Base-by-base conservation (phyloP, 2,329 filamentous ascomycete species). In the Aspergillus hortae region DNA sequence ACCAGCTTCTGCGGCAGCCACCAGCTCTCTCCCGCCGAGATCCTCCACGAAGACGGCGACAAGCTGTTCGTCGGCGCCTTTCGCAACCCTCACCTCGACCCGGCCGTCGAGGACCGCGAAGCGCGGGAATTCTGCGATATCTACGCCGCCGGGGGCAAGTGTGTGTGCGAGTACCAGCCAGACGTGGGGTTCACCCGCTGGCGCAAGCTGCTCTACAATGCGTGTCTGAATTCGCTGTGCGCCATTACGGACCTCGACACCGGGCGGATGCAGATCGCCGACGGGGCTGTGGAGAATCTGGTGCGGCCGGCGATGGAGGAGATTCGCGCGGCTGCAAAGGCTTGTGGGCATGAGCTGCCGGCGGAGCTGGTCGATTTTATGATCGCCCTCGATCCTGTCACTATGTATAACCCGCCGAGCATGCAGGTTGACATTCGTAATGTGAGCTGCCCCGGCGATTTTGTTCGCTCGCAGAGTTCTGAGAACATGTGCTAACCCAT, bases 31-130 rank as follows among this genome's bases (percentile, higher is more conserved):
- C 71, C 67, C 1, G 81, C 80, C 4, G 61, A 69, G 17, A 77
- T 86, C 48, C 61, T 75, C 5, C 80, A 85, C 58, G 76, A 81
- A 43, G 77, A 81, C 56, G 62, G 65, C 2, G 82, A 85, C 61
- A 63, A 60, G 1, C 70, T 79, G 2, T 69, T 72, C 47, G 69
- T 85, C 49, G 80, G 81, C 1, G 68, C 80, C 0, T 84, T 83
- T 57, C 49, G 55, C 15, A 64, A 58, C 21, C 52, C 53, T 3
- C 45, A 23, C 5, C 19, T 64, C 2, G 46, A 50, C 4, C 21
- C 23, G 6, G 46, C 51, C 4, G 27, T 46, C 9, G 53, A 56
- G 5, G 49, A 52, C 3, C 50, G 49, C 9, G 71, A 70, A 4
- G 77, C 77, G 0, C 60, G 68, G 47, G 61, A 69, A 0, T 82